phyloP scores from a whole-genome alignment of 2,329 filamentous ascomycete genomes.

The Tolypocladium amazonense region DNA sequence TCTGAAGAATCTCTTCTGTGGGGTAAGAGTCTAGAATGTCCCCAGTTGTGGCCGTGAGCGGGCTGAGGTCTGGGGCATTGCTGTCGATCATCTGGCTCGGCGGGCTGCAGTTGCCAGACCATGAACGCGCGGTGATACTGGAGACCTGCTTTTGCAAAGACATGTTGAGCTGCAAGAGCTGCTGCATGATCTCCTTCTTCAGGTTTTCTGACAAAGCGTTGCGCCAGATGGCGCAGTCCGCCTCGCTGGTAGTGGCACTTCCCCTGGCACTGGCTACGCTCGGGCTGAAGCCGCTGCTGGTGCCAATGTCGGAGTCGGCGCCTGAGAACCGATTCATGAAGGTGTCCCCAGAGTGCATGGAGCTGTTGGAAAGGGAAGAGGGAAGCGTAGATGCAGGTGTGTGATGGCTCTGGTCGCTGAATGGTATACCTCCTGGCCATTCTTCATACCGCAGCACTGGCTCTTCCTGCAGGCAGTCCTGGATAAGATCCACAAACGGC shows the following conservation, averaged over 20 bases:
- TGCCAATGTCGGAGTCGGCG: neutral
- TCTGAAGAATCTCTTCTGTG: neutral
- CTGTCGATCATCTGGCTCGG: neutral
- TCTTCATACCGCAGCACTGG: neutral
- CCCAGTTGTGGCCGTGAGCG: neutral
- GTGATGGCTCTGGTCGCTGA: neutral
- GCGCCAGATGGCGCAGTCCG: neutral
- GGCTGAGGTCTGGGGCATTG: neutral
- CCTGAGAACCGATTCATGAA: neutral
- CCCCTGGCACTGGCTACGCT: neutral
- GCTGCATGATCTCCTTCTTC: neutral
- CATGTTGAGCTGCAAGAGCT: neutral
- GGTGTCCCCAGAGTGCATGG: neutral
- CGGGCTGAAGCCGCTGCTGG: neutral
- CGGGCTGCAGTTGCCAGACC: neutral
- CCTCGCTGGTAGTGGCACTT: neutral
- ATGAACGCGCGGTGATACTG: neutral
- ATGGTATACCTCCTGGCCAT: neutral
- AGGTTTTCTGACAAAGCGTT: neutral
- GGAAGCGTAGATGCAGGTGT: neutral
- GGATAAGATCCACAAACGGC: neutral
- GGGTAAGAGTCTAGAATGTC: neutral
- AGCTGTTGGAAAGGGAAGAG: neutral
- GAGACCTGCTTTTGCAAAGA: neutral
- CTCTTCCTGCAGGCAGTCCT: neutral